Evolutionary conservation across 108 stramenopile species (phyloP).

Genomic region (Discostella pseudostelligera): DNA sequence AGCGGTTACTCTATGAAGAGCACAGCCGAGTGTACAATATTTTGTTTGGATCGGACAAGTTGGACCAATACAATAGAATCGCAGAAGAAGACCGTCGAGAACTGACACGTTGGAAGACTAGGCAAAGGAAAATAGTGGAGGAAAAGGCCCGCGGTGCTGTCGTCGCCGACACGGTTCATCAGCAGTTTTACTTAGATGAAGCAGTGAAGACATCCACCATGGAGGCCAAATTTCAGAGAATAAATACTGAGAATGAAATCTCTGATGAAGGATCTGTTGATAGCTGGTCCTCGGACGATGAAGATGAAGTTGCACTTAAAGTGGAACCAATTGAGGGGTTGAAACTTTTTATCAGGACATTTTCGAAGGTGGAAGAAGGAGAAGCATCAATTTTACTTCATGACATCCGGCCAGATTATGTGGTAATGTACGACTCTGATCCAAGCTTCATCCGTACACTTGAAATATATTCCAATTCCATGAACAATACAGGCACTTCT

Average conservation of each 20-base stretch:
- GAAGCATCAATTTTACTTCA: constrained; percentile 68
- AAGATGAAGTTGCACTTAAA: constrained; percentile 37
- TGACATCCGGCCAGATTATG: constrained; percentile 78
- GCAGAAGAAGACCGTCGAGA: constrained; percentile 42
- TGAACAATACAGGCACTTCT: constrained; percentile 16
- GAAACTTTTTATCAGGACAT: constrained; percentile 61
- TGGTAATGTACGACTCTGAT: constrained; percentile 91
- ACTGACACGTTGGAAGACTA: constrained; percentile 61
- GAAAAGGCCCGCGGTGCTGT: constrained; percentile 65
- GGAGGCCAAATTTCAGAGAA: constrained; percentile 14
- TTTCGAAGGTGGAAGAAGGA: constrained; percentile 60
- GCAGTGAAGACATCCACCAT: constrained; percentile 32
- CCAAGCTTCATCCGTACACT: constrained; percentile 82
- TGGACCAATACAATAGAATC: constrained; percentile 25
- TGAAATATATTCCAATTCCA: constrained; percentile 75
- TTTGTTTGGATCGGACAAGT: constrained; percentile 44
- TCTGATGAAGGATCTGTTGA: constrained; percentile 19
- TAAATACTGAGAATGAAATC: constrained; percentile 7
- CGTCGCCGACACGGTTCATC: constrained; percentile 60
- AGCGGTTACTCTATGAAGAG: constrained; percentile 71
- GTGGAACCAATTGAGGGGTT: constrained; percentile 46
- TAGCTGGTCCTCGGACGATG: constrained; percentile 42
- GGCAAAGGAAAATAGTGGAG: constrained; percentile 57
- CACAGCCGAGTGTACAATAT: constrained; percentile 58
- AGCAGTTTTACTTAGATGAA: constrained; percentile 74